These are phyloP conservation scores for Fomitopsis schrenkii DNA, from an alignment of 1,284 basidiomycete species.

Conservation along the genomic window DNA sequence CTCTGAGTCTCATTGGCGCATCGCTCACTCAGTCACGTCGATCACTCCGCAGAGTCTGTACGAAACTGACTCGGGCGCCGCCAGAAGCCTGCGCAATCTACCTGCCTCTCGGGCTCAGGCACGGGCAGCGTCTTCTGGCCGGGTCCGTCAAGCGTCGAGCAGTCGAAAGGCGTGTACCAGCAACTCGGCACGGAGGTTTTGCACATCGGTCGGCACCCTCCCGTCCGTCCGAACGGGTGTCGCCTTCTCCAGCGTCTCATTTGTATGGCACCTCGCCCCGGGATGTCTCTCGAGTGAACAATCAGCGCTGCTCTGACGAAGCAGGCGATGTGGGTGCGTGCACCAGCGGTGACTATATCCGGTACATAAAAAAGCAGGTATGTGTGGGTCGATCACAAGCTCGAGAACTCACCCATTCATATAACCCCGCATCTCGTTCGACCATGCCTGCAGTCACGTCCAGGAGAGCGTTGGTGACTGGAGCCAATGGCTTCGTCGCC, in stretches of 20 bases:
- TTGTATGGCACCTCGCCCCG: neutral
- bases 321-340: no score
- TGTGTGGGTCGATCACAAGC: neutral
- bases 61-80: no score
- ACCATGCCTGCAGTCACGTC: slow-evolving; percentile 25
- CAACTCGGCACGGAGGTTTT: neutral
- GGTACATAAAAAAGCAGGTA: neutral
- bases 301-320: neutral
- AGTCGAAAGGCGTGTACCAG: no score
- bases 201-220: neutral
- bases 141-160: no score
- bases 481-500: slow-evolving; percentile 29
- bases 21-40: no score
- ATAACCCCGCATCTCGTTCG: neutral
- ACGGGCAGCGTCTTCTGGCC: no score
- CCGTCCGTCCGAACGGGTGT: neutral
- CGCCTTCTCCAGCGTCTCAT: neutral
- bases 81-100: no score
- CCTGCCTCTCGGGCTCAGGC: no score
- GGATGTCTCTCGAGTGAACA: neutral
- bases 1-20: no score
- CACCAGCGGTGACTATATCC: no score
- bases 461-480: slow-evolving; percentile 26
- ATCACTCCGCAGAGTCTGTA: no score
- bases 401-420: neutral